Percentiles rank a stretch among this genome's conserved stretches.
Evolutionary conservation across 2,329 filamentous ascomycete genomes (phyloP).

Genomic region (Pyricularia grisea): DNA sequence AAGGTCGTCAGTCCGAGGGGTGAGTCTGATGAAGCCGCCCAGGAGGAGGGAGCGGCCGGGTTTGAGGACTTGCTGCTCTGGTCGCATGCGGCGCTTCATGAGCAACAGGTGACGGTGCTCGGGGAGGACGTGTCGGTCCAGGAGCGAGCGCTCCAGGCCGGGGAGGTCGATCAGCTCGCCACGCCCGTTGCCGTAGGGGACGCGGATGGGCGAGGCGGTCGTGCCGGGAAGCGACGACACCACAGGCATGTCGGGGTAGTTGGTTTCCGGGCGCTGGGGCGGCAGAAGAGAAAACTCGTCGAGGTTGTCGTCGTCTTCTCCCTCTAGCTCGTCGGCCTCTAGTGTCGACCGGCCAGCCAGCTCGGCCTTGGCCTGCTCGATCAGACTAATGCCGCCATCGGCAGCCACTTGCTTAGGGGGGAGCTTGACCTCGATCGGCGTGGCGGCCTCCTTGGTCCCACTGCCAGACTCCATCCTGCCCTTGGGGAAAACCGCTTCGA

Average conservation of each 20-base stretch:
- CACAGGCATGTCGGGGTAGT: constrained; percentile 76
- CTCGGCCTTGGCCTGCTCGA: constrained; percentile 5
- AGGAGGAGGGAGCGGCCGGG: constrained; percentile 73
- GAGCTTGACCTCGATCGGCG: constrained; percentile 19
- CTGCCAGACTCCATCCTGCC: constrained; percentile 39
- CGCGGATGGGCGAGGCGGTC: constrained; percentile 87
- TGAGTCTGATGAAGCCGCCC: constrained; percentile 81
- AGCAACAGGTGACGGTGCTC: constrained; percentile 59
- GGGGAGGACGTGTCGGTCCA: constrained; percentile 62
- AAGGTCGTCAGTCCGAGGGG: constrained; percentile 55
- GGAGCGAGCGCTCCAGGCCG: constrained; percentile 64
- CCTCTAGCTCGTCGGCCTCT: constrained; percentile 7
- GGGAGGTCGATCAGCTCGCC: constrained; percentile 93
- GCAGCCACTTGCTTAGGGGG: not conserved
- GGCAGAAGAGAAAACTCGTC: constrained; percentile 58
- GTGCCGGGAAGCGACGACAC: constrained; percentile 85
- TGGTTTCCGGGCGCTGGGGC: constrained; percentile 60
- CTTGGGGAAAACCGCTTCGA: constrained; percentile 80
- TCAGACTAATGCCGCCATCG: not conserved
- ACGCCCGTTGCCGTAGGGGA: constrained; percentile 76
- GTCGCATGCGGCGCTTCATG: constrained; percentile 68
- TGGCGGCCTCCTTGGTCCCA: constrained; percentile 9
- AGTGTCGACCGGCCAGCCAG: not conserved
- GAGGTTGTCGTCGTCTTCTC: constrained; percentile 15
- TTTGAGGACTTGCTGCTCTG: constrained; percentile 64